Base-by-base conservation (phyloP, 2,329 filamentous ascomycete genomes). In the Fusarium transvaalense region DNA sequence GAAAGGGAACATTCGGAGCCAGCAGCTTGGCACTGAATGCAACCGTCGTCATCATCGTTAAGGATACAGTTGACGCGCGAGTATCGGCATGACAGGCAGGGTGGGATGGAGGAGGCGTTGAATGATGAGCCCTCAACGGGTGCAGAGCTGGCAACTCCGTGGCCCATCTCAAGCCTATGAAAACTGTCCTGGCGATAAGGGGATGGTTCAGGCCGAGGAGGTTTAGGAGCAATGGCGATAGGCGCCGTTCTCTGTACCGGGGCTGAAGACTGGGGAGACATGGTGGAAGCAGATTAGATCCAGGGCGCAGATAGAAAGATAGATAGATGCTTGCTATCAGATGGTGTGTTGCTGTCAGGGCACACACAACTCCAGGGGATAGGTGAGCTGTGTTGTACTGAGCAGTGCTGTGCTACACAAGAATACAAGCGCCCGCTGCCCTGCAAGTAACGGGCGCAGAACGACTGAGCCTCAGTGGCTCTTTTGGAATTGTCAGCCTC, bases 1-100 rank as follows among this genome's bases (percentile, higher is more conserved):
- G 90, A 85, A 77, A 94, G 89, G 42, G 92, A 94, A 80, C 92
- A 96, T 71, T 93, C 90, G 76, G 92, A 88, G 74, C 90, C 91
- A 79, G 91, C 90, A 77, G 90, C 89, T 76, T 92, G 90, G 80
- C 93, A 97, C 67, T 92, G 85, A 66, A 93, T 86, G 79, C 93
- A 96, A 70, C 86, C 83, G 72, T 92, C 88, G 69, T 91, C 91
- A 77, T 95, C 92, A 76, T 93, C 90, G 71, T 81, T 82, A 76
- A 92, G 87, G 66, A 93, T 89, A 81, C 93, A 96, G 80, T 90
- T 90, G 74, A 88, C 88, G 78, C 92, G 91, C 70, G 91, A 88
- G 78, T 87, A 85, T 67, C 90, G 85, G 79, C 93, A 96, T 62
- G 91, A 88, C 81, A 93, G 91, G 79, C 91, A 93, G 38, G 89